Percentiles rank a stretch among this genome's conserved stretches.
Conservation (phyloP, 2,329 filamentous ascomycete species). For the Venturia carpophila region DNA sequence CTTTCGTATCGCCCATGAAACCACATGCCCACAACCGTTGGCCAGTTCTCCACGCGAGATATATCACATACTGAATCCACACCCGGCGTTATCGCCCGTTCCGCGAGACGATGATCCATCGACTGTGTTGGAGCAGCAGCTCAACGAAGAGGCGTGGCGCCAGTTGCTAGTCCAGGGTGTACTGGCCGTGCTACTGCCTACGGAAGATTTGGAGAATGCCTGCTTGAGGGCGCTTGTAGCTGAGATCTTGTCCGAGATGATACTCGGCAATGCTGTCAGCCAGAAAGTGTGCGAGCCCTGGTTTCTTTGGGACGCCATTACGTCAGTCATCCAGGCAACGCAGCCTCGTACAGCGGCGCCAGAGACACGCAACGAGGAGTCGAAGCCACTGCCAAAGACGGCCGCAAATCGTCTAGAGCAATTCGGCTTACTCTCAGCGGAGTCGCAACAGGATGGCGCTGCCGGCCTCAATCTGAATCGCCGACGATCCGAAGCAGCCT, state of each 20-base stretch:
- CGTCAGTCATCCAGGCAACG: constrained; percentile 55
- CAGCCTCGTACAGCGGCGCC: constrained; percentile 28
- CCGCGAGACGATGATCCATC: constrained; percentile 49
- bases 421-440: constrained; percentile 45
- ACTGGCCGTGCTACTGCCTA: constrained; percentile 76
- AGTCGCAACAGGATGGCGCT: constrained; percentile 24
- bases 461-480: background rate
- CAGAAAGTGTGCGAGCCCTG: constrained; percentile 79
- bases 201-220: constrained; percentile 82
- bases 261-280: constrained; percentile 73
- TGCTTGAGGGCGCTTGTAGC: constrained; percentile 76
- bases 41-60: constrained; percentile 56
- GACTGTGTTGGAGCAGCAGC: constrained; percentile 52
- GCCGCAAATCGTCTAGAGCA: constrained; percentile 43
- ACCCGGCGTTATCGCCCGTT: constrained; percentile 72
- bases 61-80: constrained; percentile 77
- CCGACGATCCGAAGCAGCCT: constrained; percentile 13
- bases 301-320: constrained; percentile 78
- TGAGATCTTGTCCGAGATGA: constrained; percentile 83
- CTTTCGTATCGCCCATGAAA: constrained; percentile 60
- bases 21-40: constrained; percentile 51
- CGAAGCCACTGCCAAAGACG: constrained; percentile 24
- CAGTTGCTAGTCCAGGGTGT: constrained; percentile 79
- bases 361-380: constrained; percentile 29
- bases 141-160: constrained; percentile 77